Base-by-base conservation (phyloP, 257 asterid species). In the Primulina tabacum region DNA sequence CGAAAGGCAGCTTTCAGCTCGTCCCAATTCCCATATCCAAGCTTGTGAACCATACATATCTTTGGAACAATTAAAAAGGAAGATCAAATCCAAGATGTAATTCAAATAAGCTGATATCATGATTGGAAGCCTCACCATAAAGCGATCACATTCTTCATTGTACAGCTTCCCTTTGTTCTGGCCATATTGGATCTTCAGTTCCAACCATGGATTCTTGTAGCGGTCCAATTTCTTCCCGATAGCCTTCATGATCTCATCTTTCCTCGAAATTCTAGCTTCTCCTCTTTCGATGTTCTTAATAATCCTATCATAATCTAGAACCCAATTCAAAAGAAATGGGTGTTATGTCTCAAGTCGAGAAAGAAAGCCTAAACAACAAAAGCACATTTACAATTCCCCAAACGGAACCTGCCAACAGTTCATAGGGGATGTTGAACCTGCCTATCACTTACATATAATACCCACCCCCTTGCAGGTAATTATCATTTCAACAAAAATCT, bases 41-140 rank as follows among this genome's bases (percentile, higher is more conserved):
- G 97, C 83, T 91, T 94, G 89, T 91, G 98, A 78, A 92, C 92
- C 97, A 87, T 91, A 85, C 99, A 94, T 55, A 94, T 86, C 99
- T 94, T 81, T 21, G 11, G 20, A 70, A 71, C 21, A 52, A 38
- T 50, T 16, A 50, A 47, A 43, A 50, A 5, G 10, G 18, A 73
- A 11, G 60, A 34, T 14, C 26, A 69, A 56, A 18, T 17, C 17
- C 60, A 71, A 58, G 38, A 65, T 12, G 30, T n/a, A 32, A 35
- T 28, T 43, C 14, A 30, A 26, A 18, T 47, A 59, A 62, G 8
- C 56, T 47, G 56, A 56, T 67, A 60, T 59, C 57, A 55, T 32
- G 7, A 53, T 30, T 65, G 14, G 47, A 52, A 70, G 65, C 12
- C 88, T 67, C 72, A 91, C 99, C 99, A 94, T 94, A 85, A 86